These are phyloP conservation scores for Allantophomopsis cytisporea DNA, from an alignment of 2,329 filamentous ascomycete species.

Conservation along the genomic window DNA sequence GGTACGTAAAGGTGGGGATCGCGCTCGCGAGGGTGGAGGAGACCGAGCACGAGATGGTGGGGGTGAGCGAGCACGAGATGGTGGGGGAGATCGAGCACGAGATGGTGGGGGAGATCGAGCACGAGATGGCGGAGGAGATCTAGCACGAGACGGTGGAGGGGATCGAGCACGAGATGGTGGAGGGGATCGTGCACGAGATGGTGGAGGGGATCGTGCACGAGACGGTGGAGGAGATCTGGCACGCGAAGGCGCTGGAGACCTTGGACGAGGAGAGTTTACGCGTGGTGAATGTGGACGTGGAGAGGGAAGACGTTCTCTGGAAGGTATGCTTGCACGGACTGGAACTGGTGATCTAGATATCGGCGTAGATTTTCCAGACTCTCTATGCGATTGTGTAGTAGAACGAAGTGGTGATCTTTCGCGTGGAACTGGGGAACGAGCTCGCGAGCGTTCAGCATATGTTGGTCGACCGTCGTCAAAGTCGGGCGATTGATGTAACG, in stretches of 20 bases:
- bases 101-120: constrained; percentile 12
- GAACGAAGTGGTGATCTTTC: constrained; percentile 12
- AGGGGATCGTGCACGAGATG: too few species aligned
- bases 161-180: too few species aligned
- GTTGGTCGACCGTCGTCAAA: background rate
- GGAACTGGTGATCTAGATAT: constrained; percentile 15
- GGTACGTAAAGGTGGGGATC: too few species aligned
- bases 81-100: too few species aligned
- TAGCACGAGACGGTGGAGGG: background rate
- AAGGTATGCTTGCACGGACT: too few species aligned
- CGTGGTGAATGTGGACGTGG: background rate
- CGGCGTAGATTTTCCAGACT: constrained; percentile 15
- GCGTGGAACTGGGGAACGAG: constrained; percentile 12
- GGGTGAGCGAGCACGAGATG: too few species aligned
- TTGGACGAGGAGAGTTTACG: background rate
- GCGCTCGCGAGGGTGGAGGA: constrained; percentile 4
- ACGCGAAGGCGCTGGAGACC: too few species aligned
- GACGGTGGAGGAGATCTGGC: too few species aligned
- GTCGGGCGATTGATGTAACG: constrained; percentile 19
- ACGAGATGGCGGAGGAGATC: constrained; percentile 4
- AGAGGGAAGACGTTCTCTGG: too few species aligned
- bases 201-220: too few species aligned
- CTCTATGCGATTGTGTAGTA: constrained; percentile 4
- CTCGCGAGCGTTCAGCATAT: constrained; percentile 10
- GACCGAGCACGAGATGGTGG: constrained; percentile 9